Base-by-base conservation (phyloP, 768 basidiomycete genomes). In the Lactarius psammicola region DNA sequence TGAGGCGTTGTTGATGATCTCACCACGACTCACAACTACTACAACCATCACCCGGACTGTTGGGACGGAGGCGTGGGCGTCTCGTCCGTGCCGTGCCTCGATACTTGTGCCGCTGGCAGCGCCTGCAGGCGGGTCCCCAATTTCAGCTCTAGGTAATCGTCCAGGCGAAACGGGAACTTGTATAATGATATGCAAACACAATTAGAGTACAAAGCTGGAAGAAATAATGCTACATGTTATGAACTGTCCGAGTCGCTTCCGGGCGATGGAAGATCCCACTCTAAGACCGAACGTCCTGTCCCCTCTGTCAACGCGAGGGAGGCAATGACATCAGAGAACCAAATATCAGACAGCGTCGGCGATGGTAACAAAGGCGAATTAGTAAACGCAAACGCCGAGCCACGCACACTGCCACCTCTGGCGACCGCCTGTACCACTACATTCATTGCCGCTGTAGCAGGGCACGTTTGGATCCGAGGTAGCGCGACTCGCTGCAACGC, bases 321-420 rank as follows among this genome's bases (percentile, higher is more conserved):
- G 30, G 51, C 17, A 18, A 60, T 51, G 4, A 59, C 26, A 23
- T 59, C n/a, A n/a, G 61, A 62, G n/a, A 67, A 63, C 66, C 66
- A 67, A n/a, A 67, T 59, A 67, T 67, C 66, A n/a, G 66, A 67
- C 26, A 67, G 66, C 2, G 61, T 67, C 4, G 66, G 66, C 8
- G 66, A 67, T 20, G 66, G 51, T 30, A 67, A 44, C 33, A 44
- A 20, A 1, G 66, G 66, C 10, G 66, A 67, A 34, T 67, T 62
- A 10, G 31, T 13, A 13, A 56, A 54, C 38, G 36, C 18, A 9
- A 49, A 20, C 8, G 34, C 17, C 7, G 51, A 9, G 30, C 40
- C 54, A 18, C 10, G 18, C 18, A 20, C 15, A 20, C 23, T 23
- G 33, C 33, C 26, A 13, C 33, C 31, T 33, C 38, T 34, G 51